A percentile compares a stretch with the other conserved stretches of the same genome.
These are phyloP conservation scores for Rubia tinctorum DNA, from an alignment of 305 asterid genomes.

Conservation along the genomic window DNA sequence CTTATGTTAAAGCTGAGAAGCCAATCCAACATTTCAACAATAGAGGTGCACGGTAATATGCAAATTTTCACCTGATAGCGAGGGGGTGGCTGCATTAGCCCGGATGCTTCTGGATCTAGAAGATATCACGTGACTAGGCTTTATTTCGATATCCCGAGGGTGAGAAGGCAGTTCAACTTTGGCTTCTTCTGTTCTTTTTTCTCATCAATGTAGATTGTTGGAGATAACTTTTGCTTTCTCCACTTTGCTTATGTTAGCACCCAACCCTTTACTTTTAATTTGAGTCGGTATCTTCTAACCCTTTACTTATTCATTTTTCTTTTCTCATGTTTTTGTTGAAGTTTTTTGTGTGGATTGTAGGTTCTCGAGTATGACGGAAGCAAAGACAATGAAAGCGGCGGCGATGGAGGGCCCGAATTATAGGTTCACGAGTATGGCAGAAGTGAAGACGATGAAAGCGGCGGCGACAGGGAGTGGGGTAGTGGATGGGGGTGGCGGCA, in stretches of 20 bases:
- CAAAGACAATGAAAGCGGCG: too few species aligned
- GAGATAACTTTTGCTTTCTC: conserved; percentile 6
- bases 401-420: too few species aligned
- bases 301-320: too few species aligned
- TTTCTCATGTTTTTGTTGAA: too few species aligned
- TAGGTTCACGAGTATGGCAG: too few species aligned
- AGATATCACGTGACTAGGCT: conserved; percentile 4
- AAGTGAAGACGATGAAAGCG: too few species aligned
- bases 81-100: not conserved
- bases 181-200: conserved; percentile 10
- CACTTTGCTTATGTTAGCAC: not conserved
- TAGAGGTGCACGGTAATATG: conserved; percentile 2
- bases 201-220: not conserved
- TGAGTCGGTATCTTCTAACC: not conserved
- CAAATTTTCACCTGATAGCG: not conserved
- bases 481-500: too few species aligned
- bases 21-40: conserved; percentile 4
- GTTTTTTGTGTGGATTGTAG: too few species aligned
- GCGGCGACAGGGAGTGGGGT: too few species aligned
- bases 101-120: conserved; percentile 1
- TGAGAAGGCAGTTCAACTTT: not conserved
- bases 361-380: too few species aligned
- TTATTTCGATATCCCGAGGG: not conserved
- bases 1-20: too few species aligned
- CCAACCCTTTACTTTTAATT: not conserved